Conservation (phyloP, 2,329 filamentous ascomycete genomes). For the Hortaea werneckii region DNA sequence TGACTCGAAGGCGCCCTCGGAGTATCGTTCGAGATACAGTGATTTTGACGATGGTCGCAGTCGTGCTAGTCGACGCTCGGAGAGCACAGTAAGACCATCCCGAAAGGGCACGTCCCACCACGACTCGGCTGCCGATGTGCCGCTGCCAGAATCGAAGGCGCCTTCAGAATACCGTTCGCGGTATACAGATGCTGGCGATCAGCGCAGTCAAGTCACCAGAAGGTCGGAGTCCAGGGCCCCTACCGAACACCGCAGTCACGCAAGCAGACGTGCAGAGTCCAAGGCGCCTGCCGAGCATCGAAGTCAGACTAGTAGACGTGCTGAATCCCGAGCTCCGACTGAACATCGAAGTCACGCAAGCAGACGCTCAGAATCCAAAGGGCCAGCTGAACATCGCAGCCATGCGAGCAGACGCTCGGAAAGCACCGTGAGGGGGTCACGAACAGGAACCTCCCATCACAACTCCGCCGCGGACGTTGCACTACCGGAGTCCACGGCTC, state of each 20-base stretch:
- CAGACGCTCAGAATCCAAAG: no score
- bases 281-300: no score
- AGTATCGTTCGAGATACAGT: neutral
- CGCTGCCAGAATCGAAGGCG: conserved; percentile 8
- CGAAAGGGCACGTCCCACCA: conserved; percentile 1
- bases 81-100: conserved; percentile 18
- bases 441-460: neutral
- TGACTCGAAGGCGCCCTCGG: neutral
- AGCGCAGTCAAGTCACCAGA: neutral
- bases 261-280: no score
- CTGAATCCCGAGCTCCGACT: no score
- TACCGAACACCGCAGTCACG: no score
- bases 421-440: neutral
- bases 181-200: neutral
- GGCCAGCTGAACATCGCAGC: no score
- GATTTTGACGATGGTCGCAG: neutral
- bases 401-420: neutral
- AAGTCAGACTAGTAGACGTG: no score
- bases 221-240: no score
- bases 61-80: conserved; percentile 5
- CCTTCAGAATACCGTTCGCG: conserved; percentile 3
- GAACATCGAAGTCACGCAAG: no score
- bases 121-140: conserved; percentile 8
- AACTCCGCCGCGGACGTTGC: neutral
- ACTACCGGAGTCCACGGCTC: neutral